These are phyloP conservation scores for Clarkia xantiana DNA, from an alignment of 345 rosid species.

Conservation along the genomic window DNA sequence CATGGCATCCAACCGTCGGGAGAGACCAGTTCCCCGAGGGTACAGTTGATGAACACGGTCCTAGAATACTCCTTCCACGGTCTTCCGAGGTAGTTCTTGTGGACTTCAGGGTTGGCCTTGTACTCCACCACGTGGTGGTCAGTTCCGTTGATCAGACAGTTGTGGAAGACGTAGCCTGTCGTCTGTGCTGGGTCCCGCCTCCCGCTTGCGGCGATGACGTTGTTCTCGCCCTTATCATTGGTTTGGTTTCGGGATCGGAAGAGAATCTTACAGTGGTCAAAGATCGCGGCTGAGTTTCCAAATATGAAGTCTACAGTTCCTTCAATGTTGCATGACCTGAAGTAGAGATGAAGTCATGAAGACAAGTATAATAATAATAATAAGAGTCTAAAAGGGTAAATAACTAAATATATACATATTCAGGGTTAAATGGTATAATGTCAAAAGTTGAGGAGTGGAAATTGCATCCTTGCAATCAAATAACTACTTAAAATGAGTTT, in stretches of 20 bases:
- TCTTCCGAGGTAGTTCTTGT: conserved; percentile 30
- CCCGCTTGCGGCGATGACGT: conserved; percentile 30
- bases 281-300: conserved; percentile 28
- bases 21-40: conserved; percentile 17
- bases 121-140: conserved; percentile 22
- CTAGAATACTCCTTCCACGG: conserved; percentile 44
- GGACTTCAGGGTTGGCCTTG: conserved; percentile 18
- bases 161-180: conserved; percentile 30
- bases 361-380: too few relatives aligned
- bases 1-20: conserved; percentile 35
- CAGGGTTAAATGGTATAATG: too few relatives aligned
- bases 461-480: too few relatives aligned
- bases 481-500: too few relatives aligned
- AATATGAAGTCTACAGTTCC: conserved; percentile 44
- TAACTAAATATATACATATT: too few relatives aligned
- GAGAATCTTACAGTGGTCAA: conserved; percentile 25
- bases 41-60: conserved; percentile 18
- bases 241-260: conserved; percentile 22
- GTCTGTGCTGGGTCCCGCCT: conserved; percentile 31
- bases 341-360: too few relatives aligned
- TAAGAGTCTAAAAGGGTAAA: too few relatives aligned
- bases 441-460: too few relatives aligned
- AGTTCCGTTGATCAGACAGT: conserved; percentile 28
- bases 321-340: conserved; percentile 29
- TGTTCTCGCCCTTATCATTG: conserved; percentile 28